Evolutionary conservation across 345 rosid genomes (phyloP).

Genomic region (Eucalyptus pauciflora): DNA sequence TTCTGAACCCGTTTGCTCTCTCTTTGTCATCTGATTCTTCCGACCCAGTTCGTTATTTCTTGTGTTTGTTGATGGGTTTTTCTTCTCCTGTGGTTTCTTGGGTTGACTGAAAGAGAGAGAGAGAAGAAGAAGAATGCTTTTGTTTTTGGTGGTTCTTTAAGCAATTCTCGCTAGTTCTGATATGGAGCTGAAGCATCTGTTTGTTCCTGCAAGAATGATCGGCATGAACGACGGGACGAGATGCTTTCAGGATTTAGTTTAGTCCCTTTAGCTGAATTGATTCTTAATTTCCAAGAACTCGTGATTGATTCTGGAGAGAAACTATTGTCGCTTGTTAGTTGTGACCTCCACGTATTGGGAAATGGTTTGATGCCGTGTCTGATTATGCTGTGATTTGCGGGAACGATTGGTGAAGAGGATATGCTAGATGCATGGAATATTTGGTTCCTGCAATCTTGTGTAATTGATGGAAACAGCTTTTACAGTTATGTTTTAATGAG

Average conservation of each 20-base stretch:
- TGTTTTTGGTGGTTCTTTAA: neutral
- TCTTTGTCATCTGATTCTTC: neutral
- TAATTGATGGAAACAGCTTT: neutral
- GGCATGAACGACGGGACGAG: neutral
- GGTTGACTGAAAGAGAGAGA: neutral
- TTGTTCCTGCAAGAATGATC: neutral
- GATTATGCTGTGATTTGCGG: neutral
- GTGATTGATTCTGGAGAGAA: neutral
- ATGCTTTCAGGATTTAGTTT: neutral
- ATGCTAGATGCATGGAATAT: neutral
- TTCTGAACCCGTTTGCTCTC: neutral
- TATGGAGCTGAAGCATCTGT: neutral
- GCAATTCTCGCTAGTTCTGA: neutral
- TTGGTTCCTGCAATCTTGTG: neutral
- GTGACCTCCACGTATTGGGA: neutral
- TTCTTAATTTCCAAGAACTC: neutral
- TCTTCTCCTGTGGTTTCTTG: neutral
- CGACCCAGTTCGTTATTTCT: neutral
- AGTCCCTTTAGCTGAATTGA: neutral
- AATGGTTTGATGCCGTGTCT: neutral
- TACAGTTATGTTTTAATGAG: neutral
- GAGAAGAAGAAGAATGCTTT: accelerated
- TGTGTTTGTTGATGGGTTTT: neutral
- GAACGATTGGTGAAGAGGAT: neutral
- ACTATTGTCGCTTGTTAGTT: neutral